Evolutionary conservation across 768 basidiomycete genomes (phyloP), one percentile per base, ranked within the genome.

Genomic region (Cubamyces lactineus): DNA sequence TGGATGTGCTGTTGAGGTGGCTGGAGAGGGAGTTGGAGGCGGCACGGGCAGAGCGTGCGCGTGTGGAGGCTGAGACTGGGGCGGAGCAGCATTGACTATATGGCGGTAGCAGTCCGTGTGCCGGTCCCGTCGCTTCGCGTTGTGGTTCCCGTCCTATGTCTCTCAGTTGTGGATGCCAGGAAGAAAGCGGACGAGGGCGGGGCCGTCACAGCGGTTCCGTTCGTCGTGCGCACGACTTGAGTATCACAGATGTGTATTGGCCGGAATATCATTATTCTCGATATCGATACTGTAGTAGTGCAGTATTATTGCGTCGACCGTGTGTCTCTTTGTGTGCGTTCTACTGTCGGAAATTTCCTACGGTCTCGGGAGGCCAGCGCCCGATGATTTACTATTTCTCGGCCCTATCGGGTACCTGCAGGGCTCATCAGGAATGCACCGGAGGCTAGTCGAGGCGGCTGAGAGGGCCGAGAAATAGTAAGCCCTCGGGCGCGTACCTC

Each of bases 11-110:
- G 3, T 81, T 84, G 5, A 84, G 87, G 3, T 67, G 66, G 66
- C 53, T 67, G n/a, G 66, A 64, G 87, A 85, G 6, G 86, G 80
- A n/a, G 89, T 87, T 34, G 86, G 83, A 26, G 88, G 88, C 47
- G 82, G 73, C 40, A 74, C 87, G 83, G 41, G 77, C 79, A 74
- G 91, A 89, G 39, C 84, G 76, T 42, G 80, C 75, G 0, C 82
- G 69, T 2, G 85, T 80, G 7, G 86, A 84, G 4, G 87, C 82
- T 13, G 79, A 55, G 3, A 28, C 34, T 4, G 81, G 81, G 11
- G 74, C 76, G 12, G 78, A 72, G 40, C 59, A 48, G 57, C 70
- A 71, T 57, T 76, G 76, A 53, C 77, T 79, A 68, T 80, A 82
- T 69, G 80, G 63, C 58, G 15, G 61, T 19, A 34, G 34, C 9